Evolutionary conservation across 306 rosid genomes (phyloP), one percentile per base, ranked within the genome.

Genomic region (Phaseolus lunatus): DNA sequence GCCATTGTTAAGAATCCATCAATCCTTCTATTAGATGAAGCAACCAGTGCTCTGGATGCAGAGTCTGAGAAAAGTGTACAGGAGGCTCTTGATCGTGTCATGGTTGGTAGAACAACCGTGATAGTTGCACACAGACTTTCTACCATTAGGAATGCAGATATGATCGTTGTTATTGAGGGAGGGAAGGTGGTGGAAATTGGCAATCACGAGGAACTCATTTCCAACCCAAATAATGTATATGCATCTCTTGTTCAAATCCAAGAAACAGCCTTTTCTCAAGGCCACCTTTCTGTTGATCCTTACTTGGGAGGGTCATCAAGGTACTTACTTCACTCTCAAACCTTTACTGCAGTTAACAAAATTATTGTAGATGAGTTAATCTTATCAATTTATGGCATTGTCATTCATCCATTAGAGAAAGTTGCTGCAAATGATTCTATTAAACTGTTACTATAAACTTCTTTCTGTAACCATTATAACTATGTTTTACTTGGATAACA

Each of bases 11-110:
- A 90, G 77, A 90, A 91, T 78, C 98, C 98, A 14, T 84, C 97
- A 12, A 84, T 94, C 58, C 88, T 91, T 27, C 69, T 94, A 63
- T 49, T 94, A 50, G 98, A 94, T 84, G 98, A 94, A 81, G 98
- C 97, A 43, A 94, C 98, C 2, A 94, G 98, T 78, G 96, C 98
- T 12, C 68, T 94, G 5, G 98, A 94, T 79, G 86, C 96, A 22
- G 98, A 94, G 82, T 94, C 98, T 1, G 97, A 94, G 80, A 94
- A 88, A 88, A 87, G 97, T 73, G 97, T 91, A 24, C 98, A 94
- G 44, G 94, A 91, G 82, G 97, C 98, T 70, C 97, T 91, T 64
- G 98, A 94, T 80, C 94, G 91, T 12, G 96, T 86, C 73, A 94
- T 94, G 98, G 84, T 91, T 41, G 98, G 97, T 11, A 84, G 97